A percentile compares a stretch with the other conserved stretches of the same genome.
phyloP scores from a whole-genome alignment of 2,329 filamentous ascomycete genomes.

The Cladosporium phlei region DNA sequence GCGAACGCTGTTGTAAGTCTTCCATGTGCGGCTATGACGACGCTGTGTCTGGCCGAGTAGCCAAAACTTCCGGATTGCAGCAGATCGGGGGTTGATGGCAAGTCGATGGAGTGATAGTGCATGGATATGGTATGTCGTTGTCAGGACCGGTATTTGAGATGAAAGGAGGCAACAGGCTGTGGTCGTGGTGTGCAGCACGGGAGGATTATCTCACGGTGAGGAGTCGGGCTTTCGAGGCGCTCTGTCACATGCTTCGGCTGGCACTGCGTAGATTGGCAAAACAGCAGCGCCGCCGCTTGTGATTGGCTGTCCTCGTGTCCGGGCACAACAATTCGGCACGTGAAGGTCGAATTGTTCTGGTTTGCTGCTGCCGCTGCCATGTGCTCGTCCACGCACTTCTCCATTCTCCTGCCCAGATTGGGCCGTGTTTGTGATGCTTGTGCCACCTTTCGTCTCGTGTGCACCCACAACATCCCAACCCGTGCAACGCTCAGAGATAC shows the following conservation, averaged over 20 bases:
- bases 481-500: too few species aligned
- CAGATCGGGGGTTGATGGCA: constrained; percentile 7
- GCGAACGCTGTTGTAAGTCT: constrained; percentile 7
- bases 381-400: too few species aligned
- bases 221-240: constrained; percentile 12
- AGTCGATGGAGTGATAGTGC: constrained; percentile 4
- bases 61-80: too few species aligned
- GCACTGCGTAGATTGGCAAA: too few species aligned
- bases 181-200: constrained; percentile 2
- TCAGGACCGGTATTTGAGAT: constrained; percentile 1
- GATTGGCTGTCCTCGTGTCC: too few species aligned
- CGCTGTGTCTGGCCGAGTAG: not conserved
- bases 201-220: constrained; percentile 13
- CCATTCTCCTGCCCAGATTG: too few species aligned
- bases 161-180: constrained; percentile 2
- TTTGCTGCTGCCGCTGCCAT: too few species aligned
- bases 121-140: not conserved
- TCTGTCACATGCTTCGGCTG: constrained; percentile 15
- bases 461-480: not conserved
- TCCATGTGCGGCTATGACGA: constrained; percentile 7
- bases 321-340: too few species aligned
- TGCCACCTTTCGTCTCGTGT: constrained; percentile 2
- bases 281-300: too few species aligned
- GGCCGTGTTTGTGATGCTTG: too few species aligned
- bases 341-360: too few species aligned